Conservation (phyloP, 768 basidiomycete species). For the Multifurca ochricompacta region DNA sequence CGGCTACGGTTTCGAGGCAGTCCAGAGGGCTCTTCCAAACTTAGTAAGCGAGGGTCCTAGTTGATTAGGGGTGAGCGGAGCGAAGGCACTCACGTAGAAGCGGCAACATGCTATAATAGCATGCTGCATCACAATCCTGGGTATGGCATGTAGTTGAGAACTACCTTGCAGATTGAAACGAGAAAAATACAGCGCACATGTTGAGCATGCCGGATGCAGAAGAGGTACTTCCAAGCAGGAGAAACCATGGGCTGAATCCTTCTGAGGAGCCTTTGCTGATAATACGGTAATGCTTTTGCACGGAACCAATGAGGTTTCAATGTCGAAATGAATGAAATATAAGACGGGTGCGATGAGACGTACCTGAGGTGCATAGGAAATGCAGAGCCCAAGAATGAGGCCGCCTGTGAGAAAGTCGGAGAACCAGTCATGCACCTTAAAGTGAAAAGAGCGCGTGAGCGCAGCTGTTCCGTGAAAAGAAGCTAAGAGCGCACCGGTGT, state of each 20-base stretch:
- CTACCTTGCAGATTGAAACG: not conserved
- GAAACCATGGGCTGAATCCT: slow-evolving; percentile 87
- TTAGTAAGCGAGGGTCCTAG: not conserved
- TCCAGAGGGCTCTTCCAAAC: slow-evolving; percentile 47
- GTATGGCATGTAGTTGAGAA: slow-evolving; percentile 18
- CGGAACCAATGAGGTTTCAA: not conserved
- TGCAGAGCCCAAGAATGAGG: slow-evolving; percentile 21
- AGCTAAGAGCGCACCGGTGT: slow-evolving; percentile 5
- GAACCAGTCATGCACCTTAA: slow-evolving; percentile 21
- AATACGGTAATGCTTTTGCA: slow-evolving; percentile 67
- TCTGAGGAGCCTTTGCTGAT: slow-evolving; percentile 71
- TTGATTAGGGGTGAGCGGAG: not conserved
- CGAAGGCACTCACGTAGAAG: slow-evolving; percentile 61
- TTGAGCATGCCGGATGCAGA: slow-evolving; percentile 80
- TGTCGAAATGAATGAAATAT: not conserved
- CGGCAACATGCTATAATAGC: slow-evolving; percentile 74
- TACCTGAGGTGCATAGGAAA: slow-evolving; percentile 22
- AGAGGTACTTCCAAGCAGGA: slow-evolving; percentile 85
- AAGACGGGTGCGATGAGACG: not conserved
- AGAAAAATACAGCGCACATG: slow-evolving; percentile 41
- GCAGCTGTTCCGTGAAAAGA: not conserved
- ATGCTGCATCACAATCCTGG: slow-evolving; percentile 80
- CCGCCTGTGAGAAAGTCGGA: slow-evolving; percentile 18
- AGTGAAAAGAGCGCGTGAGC: not conserved
- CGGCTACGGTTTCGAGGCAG: slow-evolving; percentile 76